Base-by-base conservation (phyloP, 495 filamentous ascomycete species). In the Venustampulla echinocandica region DNA sequence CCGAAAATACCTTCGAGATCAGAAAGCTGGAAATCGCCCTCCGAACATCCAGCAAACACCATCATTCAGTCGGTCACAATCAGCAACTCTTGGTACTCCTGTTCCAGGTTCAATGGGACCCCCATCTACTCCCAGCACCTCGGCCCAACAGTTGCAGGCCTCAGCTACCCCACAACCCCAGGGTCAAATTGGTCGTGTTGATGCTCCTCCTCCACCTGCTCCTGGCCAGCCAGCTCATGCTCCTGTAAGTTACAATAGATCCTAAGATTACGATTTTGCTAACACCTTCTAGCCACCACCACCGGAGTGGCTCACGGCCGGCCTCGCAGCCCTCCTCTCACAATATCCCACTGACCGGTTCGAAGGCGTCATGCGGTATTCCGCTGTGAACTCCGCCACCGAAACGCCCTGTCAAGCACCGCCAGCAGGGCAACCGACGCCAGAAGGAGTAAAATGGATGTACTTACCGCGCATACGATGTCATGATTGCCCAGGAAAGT, bases 401-500 rank as follows among this genome's bases (percentile, higher is more conserved):
- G 74, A 79, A 50, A 47, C 64, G 13, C 73, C 74, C 10, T 68
- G 79, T 19, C 41, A 67, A 19, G 69, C 77, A 37, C 54, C 71
- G 10, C 62, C 74, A 41, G 64, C 66, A 13, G 68, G 71, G 0
- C 64, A 73, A 18, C 63, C 76, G 3, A 49, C 65, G 6, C 70
- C 79, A 4, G 57, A 69, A 5, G 61, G 74, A 52, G 63, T 84
- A 49, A 82, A 84, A 63, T 84, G 77, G 34, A 76, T 82, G 63
- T 93, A 77, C 50, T 70, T 93, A 30, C 88, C 92, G 0, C 76
- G 92, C 22, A 95, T 96, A 44, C 74, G 82, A 25, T 98, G 92
- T 58, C 75, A 79, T 33, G 92, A 96, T 59, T 96, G 92, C 64
- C 85, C 90, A 1, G 87, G 88, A 25, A 96, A 95, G 61, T 66